phyloP scores from a whole-genome alignment of 1,284 basidiomycete genomes.

The Trichosporon sp. region DNA sequence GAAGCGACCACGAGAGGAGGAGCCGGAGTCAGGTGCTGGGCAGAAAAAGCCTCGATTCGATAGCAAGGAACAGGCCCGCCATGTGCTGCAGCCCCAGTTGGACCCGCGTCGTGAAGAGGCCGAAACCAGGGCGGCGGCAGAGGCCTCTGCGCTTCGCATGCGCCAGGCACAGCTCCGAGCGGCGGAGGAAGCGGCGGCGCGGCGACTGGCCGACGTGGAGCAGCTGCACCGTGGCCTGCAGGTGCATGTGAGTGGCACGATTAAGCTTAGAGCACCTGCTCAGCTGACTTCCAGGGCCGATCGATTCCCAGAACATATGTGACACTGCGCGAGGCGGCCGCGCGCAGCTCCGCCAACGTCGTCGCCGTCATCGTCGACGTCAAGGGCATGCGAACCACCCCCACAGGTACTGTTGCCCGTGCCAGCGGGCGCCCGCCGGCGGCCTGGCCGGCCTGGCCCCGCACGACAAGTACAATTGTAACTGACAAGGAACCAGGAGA shows the following conservation, averaged over 20 bases:
- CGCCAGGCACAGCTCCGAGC: not conserved
- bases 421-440: too few relatives aligned
- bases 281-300: conserved; percentile 2
- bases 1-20: not conserved
- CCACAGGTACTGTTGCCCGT: not conserved
- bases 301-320: not conserved
- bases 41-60: not conserved
- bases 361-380: not conserved
- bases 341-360: not conserved
- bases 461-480: not conserved
- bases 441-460: too few relatives aligned
- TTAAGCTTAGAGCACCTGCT: not conserved
- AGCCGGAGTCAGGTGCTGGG: not conserved
- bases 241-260: not conserved
- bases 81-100: not conserved
- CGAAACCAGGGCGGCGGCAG: not conserved
- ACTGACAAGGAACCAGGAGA: conserved; percentile 17
- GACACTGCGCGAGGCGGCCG: not conserved
- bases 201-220: not conserved
- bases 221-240: not conserved
- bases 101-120: not conserved
- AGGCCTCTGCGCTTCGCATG: not conserved
- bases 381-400: not conserved
- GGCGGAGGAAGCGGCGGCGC: not conserved
- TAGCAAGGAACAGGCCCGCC: not conserved